phyloP scores from a whole-genome alignment of 164 flowering plant genomes.

The Umbellularia californica region DNA sequence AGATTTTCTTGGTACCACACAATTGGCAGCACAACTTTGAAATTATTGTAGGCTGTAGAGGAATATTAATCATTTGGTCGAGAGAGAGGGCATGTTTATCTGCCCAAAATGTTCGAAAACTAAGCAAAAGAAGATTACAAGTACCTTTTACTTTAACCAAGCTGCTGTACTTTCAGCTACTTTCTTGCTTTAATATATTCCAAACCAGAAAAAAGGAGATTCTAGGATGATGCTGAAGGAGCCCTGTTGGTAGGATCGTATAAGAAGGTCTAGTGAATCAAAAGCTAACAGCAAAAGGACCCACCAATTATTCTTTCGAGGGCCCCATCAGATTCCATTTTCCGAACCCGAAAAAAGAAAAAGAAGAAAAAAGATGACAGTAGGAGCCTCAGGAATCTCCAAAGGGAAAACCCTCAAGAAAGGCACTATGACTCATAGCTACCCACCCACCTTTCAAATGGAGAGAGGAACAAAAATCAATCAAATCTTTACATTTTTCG shows the following conservation, averaged over 20 bases:
- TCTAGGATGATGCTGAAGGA: conserved; percentile 58
- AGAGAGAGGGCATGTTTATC: conserved; percentile 15
- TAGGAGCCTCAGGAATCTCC: conserved; percentile 53
- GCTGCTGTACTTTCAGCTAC: conserved; percentile 60
- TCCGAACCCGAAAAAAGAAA: conserved; percentile 40
- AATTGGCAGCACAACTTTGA: background rate
- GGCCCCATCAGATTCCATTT: conserved; percentile 41
- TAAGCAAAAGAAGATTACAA: conserved; percentile 33
- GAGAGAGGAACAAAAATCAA: no score
- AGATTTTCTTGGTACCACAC: conserved; percentile 1
- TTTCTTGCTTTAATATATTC: conserved; percentile 72
- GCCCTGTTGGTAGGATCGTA: conserved; percentile 31
- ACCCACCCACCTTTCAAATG: no score
- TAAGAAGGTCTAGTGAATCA: conserved; percentile 66
- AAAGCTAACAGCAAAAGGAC: conserved; percentile 39
- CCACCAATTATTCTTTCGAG: conserved; percentile 45
- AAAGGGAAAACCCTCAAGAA: background rate
- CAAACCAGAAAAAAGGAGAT: conserved; percentile 58
- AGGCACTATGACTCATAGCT: background rate
- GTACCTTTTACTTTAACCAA: conserved; percentile 59
- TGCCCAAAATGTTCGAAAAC: conserved; percentile 54
- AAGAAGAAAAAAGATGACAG: conserved; percentile 25
- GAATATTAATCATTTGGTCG: conserved; percentile 32
- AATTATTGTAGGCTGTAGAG: conserved; percentile 14
- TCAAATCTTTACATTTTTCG: no score